Evolutionary conservation across 2,329 filamentous ascomycete species (phyloP), one percentile per base, ranked within the genome.

Genomic region (Alternaria panax): DNA sequence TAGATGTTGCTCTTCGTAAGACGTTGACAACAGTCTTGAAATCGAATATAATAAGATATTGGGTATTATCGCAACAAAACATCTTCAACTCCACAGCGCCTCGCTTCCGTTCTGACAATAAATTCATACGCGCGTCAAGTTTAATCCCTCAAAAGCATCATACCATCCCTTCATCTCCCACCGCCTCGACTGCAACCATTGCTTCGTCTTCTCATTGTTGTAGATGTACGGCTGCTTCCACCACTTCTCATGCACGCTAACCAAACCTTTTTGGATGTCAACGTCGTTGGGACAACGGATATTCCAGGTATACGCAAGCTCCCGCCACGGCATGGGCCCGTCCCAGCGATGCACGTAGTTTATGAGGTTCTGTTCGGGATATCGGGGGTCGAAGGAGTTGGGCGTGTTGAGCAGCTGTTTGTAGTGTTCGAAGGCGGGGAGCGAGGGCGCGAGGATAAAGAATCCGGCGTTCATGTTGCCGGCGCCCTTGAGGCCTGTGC

Each of bases 311-410:
- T 74, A 73, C 20, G 64, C 60, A 7, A 81, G 54, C 53, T 73
- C 68, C n/a, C 63, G 66, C 78, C 78, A 80, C 3, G 79, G 78
- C 78, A 80, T 80, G 18, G 75, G 75, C 16, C 79, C 78, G 16
- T 69, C 61, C 61, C 68, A 60, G 7, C 70, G 51, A 58, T 80
- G 79, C 8, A 71, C 75, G 43, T 72, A 72, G 62, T 79, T 79
- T 24, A 79, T 63, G 5, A 79, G 63, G 36, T 77, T 77, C 58
- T 80, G 78, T 64, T 79, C 78, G 11, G 68, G 68, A 47, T 77
- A 72, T 14, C 56, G 55, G 8, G 76, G 67, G 32, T 75, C 67
- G 60, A 79, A 80, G 9, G 68, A 66, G 42, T 73, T 36, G 7
- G 70, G 65, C 12, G 73, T 66, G 18, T 70, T 55, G 42, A 78